phyloP scores from a whole-genome alignment of 23 red algal species.

The Gracilariopsis chorda region DNA sequence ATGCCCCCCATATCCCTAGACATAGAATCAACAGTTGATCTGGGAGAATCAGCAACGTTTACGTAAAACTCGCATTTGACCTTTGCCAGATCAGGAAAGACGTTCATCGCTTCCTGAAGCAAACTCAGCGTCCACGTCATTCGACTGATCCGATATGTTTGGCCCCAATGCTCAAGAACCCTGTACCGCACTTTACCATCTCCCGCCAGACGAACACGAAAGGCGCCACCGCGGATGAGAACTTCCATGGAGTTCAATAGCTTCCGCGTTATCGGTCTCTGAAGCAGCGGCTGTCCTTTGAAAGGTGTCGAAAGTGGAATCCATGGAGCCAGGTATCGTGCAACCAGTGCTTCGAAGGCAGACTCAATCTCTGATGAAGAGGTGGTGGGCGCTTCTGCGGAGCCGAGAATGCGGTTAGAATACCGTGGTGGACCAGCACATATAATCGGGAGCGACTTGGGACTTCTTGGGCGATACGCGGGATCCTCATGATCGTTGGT shows the following conservation, averaged over 20 bases:
- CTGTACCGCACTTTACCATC: constrained; percentile 60
- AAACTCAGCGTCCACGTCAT: constrained; percentile 68
- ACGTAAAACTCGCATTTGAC: constrained; percentile 70
- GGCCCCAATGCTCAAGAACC: constrained; percentile 68
- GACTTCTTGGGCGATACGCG: neutral
- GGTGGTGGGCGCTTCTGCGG: neutral
- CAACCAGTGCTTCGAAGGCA: constrained; percentile 39
- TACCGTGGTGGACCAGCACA: constrained; percentile 26
- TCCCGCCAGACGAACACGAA: constrained; percentile 59
- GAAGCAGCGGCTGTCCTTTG: neutral
- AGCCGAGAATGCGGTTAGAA: constrained; percentile 1
- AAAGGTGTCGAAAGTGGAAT: neutral
- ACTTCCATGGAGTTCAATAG: constrained; percentile 65
- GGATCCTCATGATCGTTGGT: neutral
- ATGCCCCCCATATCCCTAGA: constrained; percentile 59
- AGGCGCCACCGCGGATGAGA: constrained; percentile 49
- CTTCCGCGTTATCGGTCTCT: constrained; percentile 29
- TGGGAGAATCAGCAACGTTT: constrained; percentile 74
- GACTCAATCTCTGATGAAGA: neutral
- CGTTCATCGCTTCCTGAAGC: constrained; percentile 26
- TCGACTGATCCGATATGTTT: constrained; percentile 77
- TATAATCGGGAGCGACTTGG: neutral
- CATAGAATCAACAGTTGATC: constrained; percentile 60
- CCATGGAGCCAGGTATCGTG: constrained; percentile 72
- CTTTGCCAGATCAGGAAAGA: constrained; percentile 44